Evolutionary conservation across 495 filamentous ascomycete genomes (phyloP).

Genomic region (Lineolata rhizophorae): DNA sequence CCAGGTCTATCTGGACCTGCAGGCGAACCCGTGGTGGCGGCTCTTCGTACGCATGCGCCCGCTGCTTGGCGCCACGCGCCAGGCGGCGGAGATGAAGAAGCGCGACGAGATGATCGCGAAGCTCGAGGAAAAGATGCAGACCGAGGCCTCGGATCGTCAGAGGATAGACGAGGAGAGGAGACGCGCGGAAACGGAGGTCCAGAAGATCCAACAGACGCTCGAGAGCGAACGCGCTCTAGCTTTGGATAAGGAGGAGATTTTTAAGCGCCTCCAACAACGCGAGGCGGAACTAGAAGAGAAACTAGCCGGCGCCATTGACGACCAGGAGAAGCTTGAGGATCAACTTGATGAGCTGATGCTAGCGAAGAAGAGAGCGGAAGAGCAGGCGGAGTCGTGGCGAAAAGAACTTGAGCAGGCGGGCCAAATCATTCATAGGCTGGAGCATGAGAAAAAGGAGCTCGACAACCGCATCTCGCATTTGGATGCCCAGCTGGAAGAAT

Average conservation of each 20-base stretch:
- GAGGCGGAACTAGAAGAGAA: conserved; percentile 84
- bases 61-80: conserved; percentile 72
- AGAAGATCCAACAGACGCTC: conserved; percentile 72
- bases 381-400: conserved; percentile 57
- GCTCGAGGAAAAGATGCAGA: conserved; percentile 62
- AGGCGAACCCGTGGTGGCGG: conserved; percentile 89
- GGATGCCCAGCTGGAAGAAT: conserved; percentile 40
- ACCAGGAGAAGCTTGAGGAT: conserved; percentile 83
- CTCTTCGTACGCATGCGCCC: conserved; percentile 93
- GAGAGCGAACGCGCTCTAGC: conserved; percentile 90
- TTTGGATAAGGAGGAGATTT: conserved; percentile 95
- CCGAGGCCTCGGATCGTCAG: conserved; percentile 50
- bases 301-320: conserved; percentile 74
- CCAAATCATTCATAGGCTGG: conserved; percentile 59
- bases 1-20: conserved; percentile 67
- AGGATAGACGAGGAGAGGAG: conserved; percentile 80
- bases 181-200: conserved; percentile 66
- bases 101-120: conserved; percentile 80
- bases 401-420: conserved; percentile 81
- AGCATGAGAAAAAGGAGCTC: conserved; percentile 62
- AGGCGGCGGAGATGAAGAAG: conserved; percentile 77
- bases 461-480: conserved; percentile 41
- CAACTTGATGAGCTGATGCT: conserved; percentile 77
- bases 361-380: conserved; percentile 75
- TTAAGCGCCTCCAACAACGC: conserved; percentile 74